Base-by-base conservation (phyloP, 192 early-diverging fungal species). In the Glomus cerebriforme region DNA sequence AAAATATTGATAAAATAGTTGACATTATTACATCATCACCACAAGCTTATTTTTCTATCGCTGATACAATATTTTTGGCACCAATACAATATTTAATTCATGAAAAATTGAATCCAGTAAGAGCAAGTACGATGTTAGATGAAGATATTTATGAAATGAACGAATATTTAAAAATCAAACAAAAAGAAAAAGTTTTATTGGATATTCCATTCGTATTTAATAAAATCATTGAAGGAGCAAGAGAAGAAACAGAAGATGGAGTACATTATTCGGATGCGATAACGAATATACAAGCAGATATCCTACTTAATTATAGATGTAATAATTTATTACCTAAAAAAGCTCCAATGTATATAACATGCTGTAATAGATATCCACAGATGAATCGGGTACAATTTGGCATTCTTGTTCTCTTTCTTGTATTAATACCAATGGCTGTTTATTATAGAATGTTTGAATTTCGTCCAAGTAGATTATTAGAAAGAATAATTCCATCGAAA, bases 221-320 rank as follows among this genome's bases (percentile, higher is more conserved):
- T 35, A 63, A 70, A 24, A 89, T 90, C 82, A 65, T 84, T 12
- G 69, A 79, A 24, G 82, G 81, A 24, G 82, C 83, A 6, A 59
- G 77, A 2, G 79, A 66, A 7, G 80, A 82, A 66, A 92, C 93
- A 13, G 45, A 70, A 8, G 94, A 95, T 78, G 94, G 94, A 3
- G 80, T 95, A 62, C 94, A 95, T 81, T 95, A 87, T 82, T 80
- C 82, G 19, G 60, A 75, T 4, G 47, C 59, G 31, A 76, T 94
- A 45, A 84, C 88, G 76, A 49, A 75, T 2, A 80, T 81, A 7
- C 89, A 92, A 45, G 81, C 90, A 15, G 81, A 87, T 35, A 65
- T 93, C 63, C 77, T 91, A 19, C 85, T 93, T 13, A 43, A 94
- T 83, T 87, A 82, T 71, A 76, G 86, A 45, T 94, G 92, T 80